A percentile compares a stretch with the other conserved stretches of the same genome.
Conservation (phyloP, 2,329 filamentous ascomycete species). For the Capronia americana region DNA sequence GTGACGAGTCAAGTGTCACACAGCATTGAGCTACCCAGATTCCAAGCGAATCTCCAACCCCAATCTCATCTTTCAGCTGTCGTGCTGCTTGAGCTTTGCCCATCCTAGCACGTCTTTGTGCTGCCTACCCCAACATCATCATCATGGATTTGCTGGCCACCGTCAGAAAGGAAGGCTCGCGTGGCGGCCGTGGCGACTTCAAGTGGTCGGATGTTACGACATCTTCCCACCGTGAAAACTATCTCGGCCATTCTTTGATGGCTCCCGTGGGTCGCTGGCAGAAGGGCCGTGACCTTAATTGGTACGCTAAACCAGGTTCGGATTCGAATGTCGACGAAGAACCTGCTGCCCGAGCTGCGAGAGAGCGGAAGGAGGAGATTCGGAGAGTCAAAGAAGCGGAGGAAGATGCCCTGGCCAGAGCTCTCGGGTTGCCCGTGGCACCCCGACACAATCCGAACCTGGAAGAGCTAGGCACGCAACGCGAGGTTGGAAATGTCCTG, state of each 20-base stretch:
- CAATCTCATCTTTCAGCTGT: conserved; percentile 8
- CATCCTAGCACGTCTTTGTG: conserved; percentile 2
- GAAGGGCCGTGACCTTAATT: conserved; percentile 71
- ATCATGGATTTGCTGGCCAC: conserved; percentile 91
- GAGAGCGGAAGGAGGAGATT: conserved; percentile 77
- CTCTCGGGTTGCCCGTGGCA: conserved; percentile 78
- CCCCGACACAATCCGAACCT: conserved; percentile 66
- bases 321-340: conserved; percentile 61
- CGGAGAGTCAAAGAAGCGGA: conserved; percentile 86
- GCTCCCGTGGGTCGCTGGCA: conserved; percentile 93
- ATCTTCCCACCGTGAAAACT: conserved; percentile 86
- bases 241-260: conserved; percentile 88
- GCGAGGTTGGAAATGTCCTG: conserved; percentile 62
- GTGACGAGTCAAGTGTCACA: conserved; percentile 26
- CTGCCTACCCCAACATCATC: background rate
- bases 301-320: conserved; percentile 68
- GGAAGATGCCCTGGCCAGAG: conserved; percentile 84
- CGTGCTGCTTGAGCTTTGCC: conserved; percentile 3
- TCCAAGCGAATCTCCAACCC: conserved; percentile 12
- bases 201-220: conserved; percentile 93
- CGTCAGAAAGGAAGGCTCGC: conserved; percentile 81
- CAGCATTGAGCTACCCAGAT: conserved; percentile 16
- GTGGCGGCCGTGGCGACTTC: conserved; percentile 89
- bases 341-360: conserved; percentile 63
- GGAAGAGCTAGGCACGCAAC: conserved; percentile 64